These are phyloP conservation scores for Cydonia oblonga DNA, from an alignment of 331 rosid species.

Conservation along the genomic window DNA sequence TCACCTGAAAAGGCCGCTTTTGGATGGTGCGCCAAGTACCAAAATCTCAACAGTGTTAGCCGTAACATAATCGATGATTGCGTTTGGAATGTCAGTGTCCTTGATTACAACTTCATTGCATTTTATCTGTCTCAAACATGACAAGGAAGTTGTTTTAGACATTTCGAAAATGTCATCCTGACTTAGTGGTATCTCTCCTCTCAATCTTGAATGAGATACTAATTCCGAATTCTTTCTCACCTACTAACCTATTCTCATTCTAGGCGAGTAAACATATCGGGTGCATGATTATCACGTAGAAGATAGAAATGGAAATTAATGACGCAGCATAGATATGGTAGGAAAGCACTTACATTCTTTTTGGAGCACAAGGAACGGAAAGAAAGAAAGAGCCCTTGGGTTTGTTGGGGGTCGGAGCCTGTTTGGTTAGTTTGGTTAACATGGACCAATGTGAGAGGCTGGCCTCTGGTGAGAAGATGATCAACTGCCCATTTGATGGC, in stretches of 20 bases:
- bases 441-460: constrained; percentile 44
- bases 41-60: constrained; percentile 31
- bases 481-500: constrained; percentile 78
- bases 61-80: constrained; percentile 33
- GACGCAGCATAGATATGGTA: neutral
- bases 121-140: constrained; percentile 34
- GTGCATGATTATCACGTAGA: neutral
- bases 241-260: neutral
- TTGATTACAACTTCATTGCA: constrained; percentile 56
- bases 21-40: constrained; percentile 52
- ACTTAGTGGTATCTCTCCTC: neutral
- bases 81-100: constrained; percentile 41
- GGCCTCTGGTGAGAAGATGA: constrained; percentile 53
- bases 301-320: neutral
- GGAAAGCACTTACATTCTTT: constrained; percentile 33
- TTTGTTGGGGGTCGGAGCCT: constrained; percentile 28
- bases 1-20: constrained; percentile 44
- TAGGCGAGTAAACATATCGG: neutral
- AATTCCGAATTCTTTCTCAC: neutral
- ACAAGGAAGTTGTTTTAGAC: neutral
- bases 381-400: constrained; percentile 49
- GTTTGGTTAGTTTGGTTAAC: no score
- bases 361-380: constrained; percentile 68
- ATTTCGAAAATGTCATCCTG: neutral
- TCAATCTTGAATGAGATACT: neutral